Evolutionary conservation across 1,284 basidiomycete species (phyloP).

Genomic region (Boletus mariae): DNA sequence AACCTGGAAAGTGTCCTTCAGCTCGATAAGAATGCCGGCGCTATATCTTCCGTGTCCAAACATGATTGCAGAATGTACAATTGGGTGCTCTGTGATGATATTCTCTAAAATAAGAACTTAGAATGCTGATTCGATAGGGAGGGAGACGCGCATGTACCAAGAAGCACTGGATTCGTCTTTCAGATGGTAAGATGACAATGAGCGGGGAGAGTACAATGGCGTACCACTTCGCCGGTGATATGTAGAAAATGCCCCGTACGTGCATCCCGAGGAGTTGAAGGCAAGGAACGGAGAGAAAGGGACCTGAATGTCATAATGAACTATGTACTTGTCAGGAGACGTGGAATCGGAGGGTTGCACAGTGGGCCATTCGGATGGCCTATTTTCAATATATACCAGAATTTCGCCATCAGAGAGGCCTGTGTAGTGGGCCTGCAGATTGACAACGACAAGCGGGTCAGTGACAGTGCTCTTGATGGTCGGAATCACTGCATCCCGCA

Average conservation of each 20-base stretch:
- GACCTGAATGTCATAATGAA: background rate
- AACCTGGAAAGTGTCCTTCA: conserved; percentile 22
- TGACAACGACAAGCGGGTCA: background rate
- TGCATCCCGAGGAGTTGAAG: background rate
- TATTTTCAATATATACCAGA: background rate
- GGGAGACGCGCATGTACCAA: background rate
- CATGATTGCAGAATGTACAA: background rate
- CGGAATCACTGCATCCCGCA: background rate
- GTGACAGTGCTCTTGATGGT: background rate
- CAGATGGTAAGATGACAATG: background rate
- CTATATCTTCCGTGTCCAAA: background rate
- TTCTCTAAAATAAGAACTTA: background rate
- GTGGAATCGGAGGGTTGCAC: background rate
- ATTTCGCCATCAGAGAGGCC: background rate
- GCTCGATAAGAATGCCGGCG: conserved; percentile 36
- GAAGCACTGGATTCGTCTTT: background rate
- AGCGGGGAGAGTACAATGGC: background rate
- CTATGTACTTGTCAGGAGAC: background rate
- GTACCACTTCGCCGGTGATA: background rate
- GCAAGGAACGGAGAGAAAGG: background rate
- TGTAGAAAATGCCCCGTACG: background rate
- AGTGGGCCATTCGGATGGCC: background rate
- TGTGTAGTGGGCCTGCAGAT: background rate
- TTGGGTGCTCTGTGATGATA: background rate
- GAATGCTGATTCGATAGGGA: background rate